These are phyloP conservation scores for Yamadazyma tumulicola DNA, from an alignment of 805 yeast genomes.

Conservation along the genomic window DNA sequence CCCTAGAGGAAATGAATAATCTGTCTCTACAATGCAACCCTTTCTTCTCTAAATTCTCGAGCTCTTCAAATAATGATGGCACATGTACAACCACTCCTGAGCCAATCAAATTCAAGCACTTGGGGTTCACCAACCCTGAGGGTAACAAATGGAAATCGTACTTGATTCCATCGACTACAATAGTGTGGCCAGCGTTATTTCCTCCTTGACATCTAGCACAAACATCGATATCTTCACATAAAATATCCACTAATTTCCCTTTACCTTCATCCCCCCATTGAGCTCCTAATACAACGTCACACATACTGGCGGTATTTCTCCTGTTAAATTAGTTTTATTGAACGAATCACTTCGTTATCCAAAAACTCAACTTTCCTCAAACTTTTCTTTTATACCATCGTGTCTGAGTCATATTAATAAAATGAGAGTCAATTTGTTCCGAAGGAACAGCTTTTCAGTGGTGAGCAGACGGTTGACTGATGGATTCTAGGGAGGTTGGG, in stretches of 20 bases:
- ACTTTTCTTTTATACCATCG: background rate
- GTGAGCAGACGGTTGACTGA: too few relatives aligned
- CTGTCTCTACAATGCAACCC: conserved; percentile 76
- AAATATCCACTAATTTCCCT: conserved; percentile 92
- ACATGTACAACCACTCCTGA: conserved; percentile 95
- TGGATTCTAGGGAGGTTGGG: too few relatives aligned
- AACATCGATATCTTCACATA: conserved; percentile 92
- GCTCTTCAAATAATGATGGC: conserved; percentile 88
- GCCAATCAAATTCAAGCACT: conserved; percentile 86
- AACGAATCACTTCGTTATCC: conserved; percentile 2
- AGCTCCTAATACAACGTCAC: conserved; percentile 93
- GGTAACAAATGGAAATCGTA: conserved; percentile 99
- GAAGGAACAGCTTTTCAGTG: too few relatives aligned
- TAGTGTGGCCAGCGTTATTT: conserved; percentile 98
- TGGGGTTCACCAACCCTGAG: conserved; percentile 93
- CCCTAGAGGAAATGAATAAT: conserved; percentile 85
- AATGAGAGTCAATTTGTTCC: conserved; percentile 2
- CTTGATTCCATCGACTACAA: conserved; percentile 82
- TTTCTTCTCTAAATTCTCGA: conserved; percentile 74
- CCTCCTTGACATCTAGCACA: conserved; percentile 99
- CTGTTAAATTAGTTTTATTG: background rate
- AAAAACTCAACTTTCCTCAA: background rate
- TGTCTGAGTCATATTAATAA: conserved; percentile 1
- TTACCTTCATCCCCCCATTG: conserved; percentile 99
- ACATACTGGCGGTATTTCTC: conserved; percentile 40